Base-by-base conservation (phyloP, 306 rosid species). In the Oxytropis ochrocephala region DNA sequence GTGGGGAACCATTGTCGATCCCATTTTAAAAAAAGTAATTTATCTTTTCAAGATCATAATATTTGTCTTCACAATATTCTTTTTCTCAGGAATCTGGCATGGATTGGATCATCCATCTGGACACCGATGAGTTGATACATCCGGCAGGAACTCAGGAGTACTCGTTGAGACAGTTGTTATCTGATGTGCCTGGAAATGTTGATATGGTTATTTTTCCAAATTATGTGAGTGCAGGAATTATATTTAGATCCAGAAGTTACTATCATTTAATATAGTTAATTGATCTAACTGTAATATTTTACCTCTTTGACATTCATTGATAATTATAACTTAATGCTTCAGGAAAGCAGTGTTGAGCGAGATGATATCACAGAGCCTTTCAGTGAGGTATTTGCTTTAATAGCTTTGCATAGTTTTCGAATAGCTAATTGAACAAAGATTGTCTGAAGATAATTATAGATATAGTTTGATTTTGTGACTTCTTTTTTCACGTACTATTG, bases 101-200 rank as follows among this genome's bases (percentile, higher is more conserved):
- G 97, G 99, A 89, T 79, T 94, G 99, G 99, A 88, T 94, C 73
- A 33, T 94, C 64, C 99, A 94, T 89, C 88, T 94, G 70, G 99
- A 94, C 81, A 94, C 96, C n/a, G 95, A 87, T 75, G 98, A 89
- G 75, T 82, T 94, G 70, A 70, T 89, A 56, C 76, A 87, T 83
- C 96, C 96, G 52, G 88, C 80, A 8, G 96, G 89, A 76, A 67
- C 85, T 4, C 73, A 36, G 10, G 99, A 89, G 84, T 94, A 94
- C 62, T 94, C 99, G 18, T 82, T 94, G 79, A 85, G 97, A 73
- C 96, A 78, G 62, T 76, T 94, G 85, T 80, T 94, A 68, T 76
- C 95, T 8, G 91, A 91, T 67, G 92, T 94, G 62, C 96, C 96
- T 66, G 88, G 81, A 85, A 81, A 88, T 82, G 96, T 84, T 67